A percentile compares a stretch with the other conserved stretches of the same genome.
Conservation (phyloP, 2,329 filamentous ascomycete genomes). For the Aspergillus brasiliensis region DNA sequence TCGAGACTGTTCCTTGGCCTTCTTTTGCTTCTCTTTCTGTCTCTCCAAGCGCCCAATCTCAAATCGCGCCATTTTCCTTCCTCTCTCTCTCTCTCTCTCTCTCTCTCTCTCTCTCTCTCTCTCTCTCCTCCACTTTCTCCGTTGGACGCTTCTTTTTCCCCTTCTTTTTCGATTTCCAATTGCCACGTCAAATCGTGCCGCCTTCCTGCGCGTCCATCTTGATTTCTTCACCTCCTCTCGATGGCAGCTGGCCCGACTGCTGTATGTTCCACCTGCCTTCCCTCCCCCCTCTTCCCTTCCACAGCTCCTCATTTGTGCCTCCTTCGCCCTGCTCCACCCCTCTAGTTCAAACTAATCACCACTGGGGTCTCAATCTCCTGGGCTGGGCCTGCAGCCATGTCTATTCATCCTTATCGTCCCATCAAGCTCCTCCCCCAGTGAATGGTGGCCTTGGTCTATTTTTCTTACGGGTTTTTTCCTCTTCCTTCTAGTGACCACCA, state of each 20-base stretch:
- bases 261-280: slow-evolving; percentile 29
- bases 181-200: too few relatives aligned
- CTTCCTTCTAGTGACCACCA: slow-evolving; percentile 26
- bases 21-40: slow-evolving; percentile 4
- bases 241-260: slow-evolving; percentile 35
- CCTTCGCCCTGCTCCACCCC: slow-evolving; percentile 19
- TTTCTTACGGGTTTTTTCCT: slow-evolving; percentile 5
- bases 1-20: slow-evolving; percentile 4
- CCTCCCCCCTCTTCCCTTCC: slow-evolving; percentile 18
- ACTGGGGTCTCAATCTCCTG: slow-evolving; percentile 20
- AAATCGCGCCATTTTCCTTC: slow-evolving; percentile 5
- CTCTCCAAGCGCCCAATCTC: neutral
- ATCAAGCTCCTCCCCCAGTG: slow-evolving; percentile 13
- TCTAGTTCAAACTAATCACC: slow-evolving; percentile 19
- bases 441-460: slow-evolving; percentile 10
- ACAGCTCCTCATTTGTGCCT: slow-evolving; percentile 27
- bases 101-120: slow-evolving; percentile 7
- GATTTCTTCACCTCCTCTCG: slow-evolving; percentile 26
- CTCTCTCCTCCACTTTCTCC: slow-evolving; percentile 6
- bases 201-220: neutral
- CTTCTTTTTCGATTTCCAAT: too few relatives aligned
- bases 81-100: neutral
- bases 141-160: too few relatives aligned
- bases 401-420: slow-evolving; percentile 18
- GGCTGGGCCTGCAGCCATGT: slow-evolving; percentile 20